Percentiles rank a stretch among this genome's conserved stretches.
These are phyloP conservation scores for Backusella tuberculispora DNA, from an alignment of 192 early-diverging fungal genomes.

Conservation along the genomic window DNA sequence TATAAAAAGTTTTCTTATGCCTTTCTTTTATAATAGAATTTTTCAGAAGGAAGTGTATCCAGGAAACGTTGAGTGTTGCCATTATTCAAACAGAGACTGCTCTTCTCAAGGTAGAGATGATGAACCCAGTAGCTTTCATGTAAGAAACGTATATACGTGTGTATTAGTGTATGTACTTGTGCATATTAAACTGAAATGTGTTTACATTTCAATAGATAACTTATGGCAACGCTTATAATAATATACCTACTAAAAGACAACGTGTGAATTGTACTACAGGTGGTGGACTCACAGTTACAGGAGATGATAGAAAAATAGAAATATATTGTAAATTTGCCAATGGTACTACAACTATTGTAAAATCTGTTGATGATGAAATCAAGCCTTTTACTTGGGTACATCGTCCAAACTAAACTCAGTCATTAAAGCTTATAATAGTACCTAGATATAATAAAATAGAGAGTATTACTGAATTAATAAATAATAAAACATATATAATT, in stretches of 20 bases:
- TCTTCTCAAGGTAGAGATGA: neutral
- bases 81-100: neutral
- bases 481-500: no score
- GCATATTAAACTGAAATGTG: neutral
- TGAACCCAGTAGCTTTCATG: neutral
- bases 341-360: neutral
- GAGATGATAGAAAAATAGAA: neutral
- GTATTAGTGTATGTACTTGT: neutral
- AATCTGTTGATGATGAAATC: neutral
- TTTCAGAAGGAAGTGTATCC: neutral
- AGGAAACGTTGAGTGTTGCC: neutral
- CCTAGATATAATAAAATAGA: no score
- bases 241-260: neutral
- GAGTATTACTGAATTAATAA: no score
- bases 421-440: neutral
- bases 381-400: neutral
- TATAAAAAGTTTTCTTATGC: neutral
- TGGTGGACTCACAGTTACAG: neutral
- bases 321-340: neutral
- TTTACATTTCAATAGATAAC: neutral
- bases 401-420: neutral
- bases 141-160: neutral
- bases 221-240: neutral
- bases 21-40: neutral
- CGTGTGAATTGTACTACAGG: neutral